A percentile compares a stretch with the other conserved stretches of the same genome.
These are phyloP conservation scores for Xylariaceae sp. DNA, from an alignment of 2,329 filamentous ascomycete genomes.

Conservation along the genomic window DNA sequence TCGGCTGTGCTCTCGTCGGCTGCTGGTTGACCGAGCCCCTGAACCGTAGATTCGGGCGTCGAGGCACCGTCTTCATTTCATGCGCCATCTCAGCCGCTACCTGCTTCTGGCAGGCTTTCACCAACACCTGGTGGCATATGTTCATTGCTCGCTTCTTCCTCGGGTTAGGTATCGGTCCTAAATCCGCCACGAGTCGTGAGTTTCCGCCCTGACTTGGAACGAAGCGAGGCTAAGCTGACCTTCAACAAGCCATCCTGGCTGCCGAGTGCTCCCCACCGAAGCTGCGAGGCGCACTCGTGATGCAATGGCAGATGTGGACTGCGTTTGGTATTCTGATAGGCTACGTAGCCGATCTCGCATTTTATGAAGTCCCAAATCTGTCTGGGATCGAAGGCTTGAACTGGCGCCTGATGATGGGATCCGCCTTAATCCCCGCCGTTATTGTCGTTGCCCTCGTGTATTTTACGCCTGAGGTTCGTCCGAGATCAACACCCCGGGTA, in stretches of 20 bases:
- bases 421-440: slow-evolving; percentile 59
- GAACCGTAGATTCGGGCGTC: slow-evolving; percentile 65
- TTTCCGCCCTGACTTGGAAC: neutral
- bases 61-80: slow-evolving; percentile 67
- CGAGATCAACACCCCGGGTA: neutral
- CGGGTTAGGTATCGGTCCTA: slow-evolving; percentile 67
- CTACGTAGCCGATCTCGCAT: slow-evolving; percentile 57
- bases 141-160: slow-evolving; percentile 67
- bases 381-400: slow-evolving; percentile 52
- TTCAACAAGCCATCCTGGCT: slow-evolving; percentile 54
- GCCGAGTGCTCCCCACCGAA: slow-evolving; percentile 62
- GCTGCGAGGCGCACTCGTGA: slow-evolving; percentile 65
- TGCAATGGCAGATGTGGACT: slow-evolving; percentile 64
- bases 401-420: slow-evolving; percentile 68
- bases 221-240: neutral
- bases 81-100: slow-evolving; percentile 57
- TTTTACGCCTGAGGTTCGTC: slow-evolving; percentile 37
- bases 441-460: slow-evolving; percentile 53
- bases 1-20: slow-evolving; percentile 64
- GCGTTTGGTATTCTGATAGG: slow-evolving; percentile 55
- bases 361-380: slow-evolving; percentile 52
- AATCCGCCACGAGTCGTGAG: slow-evolving; percentile 59
- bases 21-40: slow-evolving; percentile 72
- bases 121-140: slow-evolving; percentile 58
- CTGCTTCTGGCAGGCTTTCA: slow-evolving; percentile 49